These are phyloP conservation scores for Talaromyces marneffei DNA, from an alignment of 2,329 filamentous ascomycete genomes.

Conservation along the genomic window DNA sequence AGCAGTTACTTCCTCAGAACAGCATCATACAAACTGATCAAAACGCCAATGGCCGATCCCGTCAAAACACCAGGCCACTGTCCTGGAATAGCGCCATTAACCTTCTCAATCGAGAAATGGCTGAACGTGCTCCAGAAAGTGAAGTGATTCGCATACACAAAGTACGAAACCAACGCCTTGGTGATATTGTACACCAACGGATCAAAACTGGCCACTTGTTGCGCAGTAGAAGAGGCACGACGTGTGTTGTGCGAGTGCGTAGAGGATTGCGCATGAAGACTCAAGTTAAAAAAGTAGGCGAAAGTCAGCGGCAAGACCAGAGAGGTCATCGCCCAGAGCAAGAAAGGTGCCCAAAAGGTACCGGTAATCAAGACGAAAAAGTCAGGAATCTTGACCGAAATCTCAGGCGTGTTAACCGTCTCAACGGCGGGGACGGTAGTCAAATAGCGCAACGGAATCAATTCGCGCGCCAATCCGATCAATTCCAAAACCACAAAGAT, in stretches of 20 bases:
- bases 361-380: slow-evolving; percentile 69
- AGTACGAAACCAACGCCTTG: slow-evolving; percentile 75
- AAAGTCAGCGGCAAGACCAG: slow-evolving; percentile 62
- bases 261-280: slow-evolving; percentile 42
- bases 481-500: slow-evolving; percentile 65
- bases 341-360: slow-evolving; percentile 77
- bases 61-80: slow-evolving; percentile 36
- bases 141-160: slow-evolving; percentile 61
- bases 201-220: slow-evolving; percentile 52
- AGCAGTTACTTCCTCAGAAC: slow-evolving; percentile 36
- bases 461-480: slow-evolving; percentile 60
- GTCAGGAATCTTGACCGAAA: slow-evolving; percentile 67
- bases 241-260: slow-evolving; percentile 23
- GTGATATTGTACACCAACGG: slow-evolving; percentile 84
- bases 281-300: slow-evolving; percentile 90
- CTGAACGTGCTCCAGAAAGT: slow-evolving; percentile 35
- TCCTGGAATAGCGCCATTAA: slow-evolving; percentile 36
- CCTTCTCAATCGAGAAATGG: slow-evolving; percentile 30
- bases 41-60: slow-evolving; percentile 36
- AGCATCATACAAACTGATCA: slow-evolving; percentile 43
- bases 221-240: slow-evolving; percentile 20
- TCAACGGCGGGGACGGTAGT: slow-evolving; percentile 63
- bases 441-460: slow-evolving; percentile 66
- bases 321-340: slow-evolving; percentile 70
- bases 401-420: slow-evolving; percentile 51